Evolutionary conservation across 2,329 filamentous ascomycete species (phyloP).

Genomic region (Macrophomina pseudophaseolina): DNA sequence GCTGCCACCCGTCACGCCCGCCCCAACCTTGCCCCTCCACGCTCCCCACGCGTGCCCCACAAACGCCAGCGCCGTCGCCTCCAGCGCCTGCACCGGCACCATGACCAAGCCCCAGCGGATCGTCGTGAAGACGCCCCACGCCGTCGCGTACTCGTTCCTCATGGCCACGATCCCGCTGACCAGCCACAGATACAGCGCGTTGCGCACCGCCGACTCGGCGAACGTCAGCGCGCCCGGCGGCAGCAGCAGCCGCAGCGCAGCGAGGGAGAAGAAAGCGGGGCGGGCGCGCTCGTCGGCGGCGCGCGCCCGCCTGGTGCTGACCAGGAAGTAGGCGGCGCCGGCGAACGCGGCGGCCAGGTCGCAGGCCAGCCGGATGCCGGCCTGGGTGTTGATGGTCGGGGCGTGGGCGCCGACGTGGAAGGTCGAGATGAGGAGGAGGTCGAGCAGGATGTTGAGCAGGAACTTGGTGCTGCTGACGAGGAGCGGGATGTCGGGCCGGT

Average conservation of each 20-base stretch:
- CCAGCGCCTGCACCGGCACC: constrained; percentile 71
- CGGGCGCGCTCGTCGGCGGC: not conserved
- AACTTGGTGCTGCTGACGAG: constrained; percentile 69
- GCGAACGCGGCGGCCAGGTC: constrained; percentile 60
- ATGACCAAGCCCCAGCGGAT: constrained; percentile 77
- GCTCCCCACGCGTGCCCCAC: constrained; percentile 70
- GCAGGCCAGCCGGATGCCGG: constrained; percentile 66
- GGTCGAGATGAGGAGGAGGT: constrained; percentile 68
- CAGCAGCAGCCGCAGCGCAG: constrained; percentile 57
- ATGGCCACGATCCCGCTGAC: constrained; percentile 68
- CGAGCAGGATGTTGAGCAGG: constrained; percentile 68
- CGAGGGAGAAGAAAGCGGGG: constrained; percentile 36
- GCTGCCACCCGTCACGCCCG: too few relatives aligned
- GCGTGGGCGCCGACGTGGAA: constrained; percentile 62
- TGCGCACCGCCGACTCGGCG: constrained; percentile 68
- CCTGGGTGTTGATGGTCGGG: constrained; percentile 69
- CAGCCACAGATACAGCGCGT: constrained; percentile 74
- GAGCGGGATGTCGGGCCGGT: constrained; percentile 71
- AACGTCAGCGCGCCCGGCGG: constrained; percentile 66
- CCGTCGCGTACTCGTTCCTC: constrained; percentile 69
- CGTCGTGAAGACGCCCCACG: constrained; percentile 75
- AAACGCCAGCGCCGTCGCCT: constrained; percentile 69
- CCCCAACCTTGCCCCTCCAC: constrained; percentile 43
- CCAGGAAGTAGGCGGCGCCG: constrained; percentile 43
- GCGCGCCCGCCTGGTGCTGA: not conserved